phyloP scores from a whole-genome alignment of 2,329 filamentous ascomycete species.

The Hypoxylon sp. region DNA sequence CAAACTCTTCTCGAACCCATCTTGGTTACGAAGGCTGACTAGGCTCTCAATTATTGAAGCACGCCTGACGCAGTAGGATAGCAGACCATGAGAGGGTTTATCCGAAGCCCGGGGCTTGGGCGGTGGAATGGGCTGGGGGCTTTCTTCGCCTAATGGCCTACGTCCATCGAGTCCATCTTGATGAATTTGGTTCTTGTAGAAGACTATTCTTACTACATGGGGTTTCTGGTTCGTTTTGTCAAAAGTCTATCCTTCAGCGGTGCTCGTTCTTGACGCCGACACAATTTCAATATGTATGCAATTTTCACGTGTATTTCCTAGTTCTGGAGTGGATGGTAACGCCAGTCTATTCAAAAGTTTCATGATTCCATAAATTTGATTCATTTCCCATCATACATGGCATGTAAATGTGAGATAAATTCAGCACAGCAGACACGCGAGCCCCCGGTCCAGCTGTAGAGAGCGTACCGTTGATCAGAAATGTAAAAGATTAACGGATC shows the following conservation, averaged over 20 bases:
- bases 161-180: not conserved
- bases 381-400: not conserved
- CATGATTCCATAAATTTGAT: not conserved
- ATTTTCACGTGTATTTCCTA: slow-evolving; percentile 9
- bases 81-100: not conserved
- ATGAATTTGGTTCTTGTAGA: not conserved
- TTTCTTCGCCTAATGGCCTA: not conserved
- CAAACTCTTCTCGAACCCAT: slow-evolving; percentile 39
- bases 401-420: not conserved
- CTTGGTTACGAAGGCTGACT: slow-evolving; percentile 23
- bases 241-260: not conserved
- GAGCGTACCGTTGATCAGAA: not conserved
- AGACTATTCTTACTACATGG: not conserved
- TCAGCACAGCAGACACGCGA: not conserved
- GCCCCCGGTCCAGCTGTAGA: not conserved
- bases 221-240: not conserved
- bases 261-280: not conserved
- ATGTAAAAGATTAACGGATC: slow-evolving; percentile 19
- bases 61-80: not conserved
- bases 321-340: not conserved
- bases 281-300: not conserved
- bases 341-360: not conserved
- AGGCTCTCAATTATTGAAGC: not conserved
- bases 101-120: not conserved
- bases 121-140: not conserved